Evolutionary conservation across 2,329 filamentous ascomycete genomes (phyloP).

Genomic region (Ophiostoma ulmi): DNA sequence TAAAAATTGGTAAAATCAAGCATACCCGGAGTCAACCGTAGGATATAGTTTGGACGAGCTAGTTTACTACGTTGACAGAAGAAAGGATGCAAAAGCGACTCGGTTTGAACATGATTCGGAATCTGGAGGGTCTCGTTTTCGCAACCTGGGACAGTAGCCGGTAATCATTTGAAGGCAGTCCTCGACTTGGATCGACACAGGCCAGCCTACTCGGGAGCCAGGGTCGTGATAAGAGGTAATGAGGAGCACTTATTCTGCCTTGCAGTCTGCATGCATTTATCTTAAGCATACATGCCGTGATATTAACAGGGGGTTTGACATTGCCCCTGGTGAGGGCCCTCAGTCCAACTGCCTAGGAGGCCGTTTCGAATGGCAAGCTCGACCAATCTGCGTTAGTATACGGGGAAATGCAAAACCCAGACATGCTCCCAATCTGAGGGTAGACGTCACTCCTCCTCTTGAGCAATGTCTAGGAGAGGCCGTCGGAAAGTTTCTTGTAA

Average conservation of each 20-base stretch:
- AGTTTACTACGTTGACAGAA: neutral
- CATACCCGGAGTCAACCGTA: neutral
- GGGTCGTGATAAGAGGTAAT: neutral
- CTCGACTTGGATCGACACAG: neutral
- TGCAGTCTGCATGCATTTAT: neutral
- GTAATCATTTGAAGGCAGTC: neutral
- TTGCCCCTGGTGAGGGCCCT: neutral
- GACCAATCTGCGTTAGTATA: constrained; percentile 3
- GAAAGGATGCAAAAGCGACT: neutral
- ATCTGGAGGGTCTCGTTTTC: neutral
- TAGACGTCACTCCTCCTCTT: neutral
- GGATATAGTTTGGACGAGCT: neutral
- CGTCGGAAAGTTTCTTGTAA: neutral
- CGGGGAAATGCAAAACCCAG: neutral
- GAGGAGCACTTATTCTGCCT: neutral
- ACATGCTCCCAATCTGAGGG: neutral
- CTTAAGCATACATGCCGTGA: neutral
- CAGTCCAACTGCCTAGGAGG: neutral
- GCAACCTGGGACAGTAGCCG: neutral
- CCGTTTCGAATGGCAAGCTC: constrained; percentile 6
- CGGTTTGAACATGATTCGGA: neutral
- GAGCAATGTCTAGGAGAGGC: neutral
- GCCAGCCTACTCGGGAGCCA: neutral
- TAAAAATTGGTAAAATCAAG: neutral
- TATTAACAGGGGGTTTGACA: neutral